A percentile compares a stretch with the other conserved stretches of the same genome.
These are phyloP conservation scores for Ilyonectria destructans DNA, from an alignment of 2,329 filamentous ascomycete species.

Conservation along the genomic window DNA sequence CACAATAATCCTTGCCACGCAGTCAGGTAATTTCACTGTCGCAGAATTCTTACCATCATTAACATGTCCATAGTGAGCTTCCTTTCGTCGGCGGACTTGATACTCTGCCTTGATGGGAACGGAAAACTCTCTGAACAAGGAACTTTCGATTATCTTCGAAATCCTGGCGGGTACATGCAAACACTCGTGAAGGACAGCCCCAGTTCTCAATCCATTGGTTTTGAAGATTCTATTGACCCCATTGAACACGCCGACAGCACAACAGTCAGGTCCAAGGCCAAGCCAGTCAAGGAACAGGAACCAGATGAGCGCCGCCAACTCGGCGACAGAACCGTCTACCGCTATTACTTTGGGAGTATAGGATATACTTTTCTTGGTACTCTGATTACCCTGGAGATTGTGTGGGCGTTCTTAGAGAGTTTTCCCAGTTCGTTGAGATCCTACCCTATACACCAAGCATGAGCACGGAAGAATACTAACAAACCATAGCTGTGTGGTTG, in stretches of 20 bases:
- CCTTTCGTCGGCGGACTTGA: slow-evolving; percentile 45
- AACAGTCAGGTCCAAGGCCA: slow-evolving; percentile 46
- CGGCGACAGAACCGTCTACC: slow-evolving; percentile 50
- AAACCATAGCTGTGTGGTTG: slow-evolving; percentile 50
- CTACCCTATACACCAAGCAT: background rate
- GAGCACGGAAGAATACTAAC: background rate
- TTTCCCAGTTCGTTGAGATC: slow-evolving; percentile 48
- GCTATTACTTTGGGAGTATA: slow-evolving; percentile 52
- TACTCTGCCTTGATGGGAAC: slow-evolving; percentile 40
- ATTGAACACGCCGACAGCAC: background rate
- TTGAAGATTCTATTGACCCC: background rate
- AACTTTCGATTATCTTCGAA: slow-evolving; percentile 41
- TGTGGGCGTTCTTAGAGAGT: slow-evolving; percentile 49
- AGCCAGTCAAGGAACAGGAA: background rate
- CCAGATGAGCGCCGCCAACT: slow-evolving; percentile 48
- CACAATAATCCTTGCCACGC: slow-evolving; percentile 58
- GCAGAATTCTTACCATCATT: background rate
- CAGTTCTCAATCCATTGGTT: background rate
- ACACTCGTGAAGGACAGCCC: slow-evolving; percentile 8
- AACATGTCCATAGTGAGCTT: slow-evolving; percentile 49
- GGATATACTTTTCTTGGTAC: slow-evolving; percentile 39
- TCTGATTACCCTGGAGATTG: slow-evolving; percentile 44
- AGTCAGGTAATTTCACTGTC: slow-evolving; percentile 43
- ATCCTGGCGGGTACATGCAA: slow-evolving; percentile 29
- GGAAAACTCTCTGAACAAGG: slow-evolving; percentile 53